A percentile compares a stretch with the other conserved stretches of the same genome.
Conservation (phyloP, 495 filamentous ascomycete species). For the Diplogelasinospora grovesii region DNA sequence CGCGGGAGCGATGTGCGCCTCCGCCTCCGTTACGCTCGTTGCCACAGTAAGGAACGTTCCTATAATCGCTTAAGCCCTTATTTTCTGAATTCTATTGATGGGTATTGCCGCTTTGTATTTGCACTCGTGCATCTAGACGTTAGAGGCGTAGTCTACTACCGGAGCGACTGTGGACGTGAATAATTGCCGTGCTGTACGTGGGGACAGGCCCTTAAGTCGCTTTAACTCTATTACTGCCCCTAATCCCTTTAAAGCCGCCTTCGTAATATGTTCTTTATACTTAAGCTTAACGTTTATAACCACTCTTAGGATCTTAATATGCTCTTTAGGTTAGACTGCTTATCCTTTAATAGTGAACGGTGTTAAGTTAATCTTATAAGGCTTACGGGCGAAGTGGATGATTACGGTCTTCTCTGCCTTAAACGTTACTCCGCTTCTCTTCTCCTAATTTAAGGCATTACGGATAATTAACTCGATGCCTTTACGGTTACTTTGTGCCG, state of each 20-base stretch:
- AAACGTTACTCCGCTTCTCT: too few relatives aligned
- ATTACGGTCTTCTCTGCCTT: too few relatives aligned
- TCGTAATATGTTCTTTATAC: too few relatives aligned
- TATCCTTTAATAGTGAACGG: slow-evolving; percentile 1
- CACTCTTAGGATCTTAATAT: slow-evolving; percentile 5
- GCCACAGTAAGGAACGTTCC: slow-evolving; percentile 22
- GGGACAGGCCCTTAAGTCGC: slow-evolving; percentile 23
- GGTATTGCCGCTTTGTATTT: slow-evolving; percentile 15
- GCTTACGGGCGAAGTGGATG: neutral
- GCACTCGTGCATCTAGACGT: slow-evolving; percentile 28
- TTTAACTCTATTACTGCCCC: slow-evolving; percentile 26
- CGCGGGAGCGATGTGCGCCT: too few relatives aligned
- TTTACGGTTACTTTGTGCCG: too few relatives aligned
- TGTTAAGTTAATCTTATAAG: neutral
- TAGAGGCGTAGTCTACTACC: slow-evolving; percentile 27
- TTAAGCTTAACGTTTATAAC: slow-evolving; percentile 20
- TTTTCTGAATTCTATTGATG: slow-evolving; percentile 26
- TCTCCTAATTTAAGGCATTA: too few relatives aligned
- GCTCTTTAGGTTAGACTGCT: too few relatives aligned
- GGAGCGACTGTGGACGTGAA: too few relatives aligned
- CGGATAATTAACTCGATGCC: too few relatives aligned
- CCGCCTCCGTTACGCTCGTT: slow-evolving; percentile 21
- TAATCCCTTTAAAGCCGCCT: slow-evolving; percentile 25
- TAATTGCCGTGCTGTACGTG: slow-evolving; percentile 23
- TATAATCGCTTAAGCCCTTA: slow-evolving; percentile 28